Conservation (phyloP, 352 stramenopile species). For the Phytophthora foliorum region DNA sequence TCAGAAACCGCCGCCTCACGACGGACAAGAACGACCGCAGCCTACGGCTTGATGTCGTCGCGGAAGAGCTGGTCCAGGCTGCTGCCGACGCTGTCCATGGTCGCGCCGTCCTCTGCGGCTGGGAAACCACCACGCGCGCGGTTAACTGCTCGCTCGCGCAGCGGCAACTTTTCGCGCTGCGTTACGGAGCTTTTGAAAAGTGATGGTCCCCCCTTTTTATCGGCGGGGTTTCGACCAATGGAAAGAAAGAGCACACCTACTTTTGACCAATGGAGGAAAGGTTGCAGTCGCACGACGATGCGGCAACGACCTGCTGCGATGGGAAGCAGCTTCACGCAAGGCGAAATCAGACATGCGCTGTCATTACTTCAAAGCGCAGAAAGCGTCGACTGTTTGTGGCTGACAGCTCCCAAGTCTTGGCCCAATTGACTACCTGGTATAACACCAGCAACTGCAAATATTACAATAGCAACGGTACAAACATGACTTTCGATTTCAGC, state of each 20-base stretch:
- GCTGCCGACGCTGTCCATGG: constrained; percentile 45
- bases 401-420: background rate
- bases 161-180: constrained; percentile 39
- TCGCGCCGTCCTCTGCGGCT: background rate
- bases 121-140: constrained; percentile 13
- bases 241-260: background rate
- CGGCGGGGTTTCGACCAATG: constrained; percentile 22
- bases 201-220: constrained; percentile 28
- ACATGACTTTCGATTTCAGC: constrained; percentile 1
- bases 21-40: constrained; percentile 9
- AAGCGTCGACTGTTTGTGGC: constrained; percentile 11
- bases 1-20: constrained; percentile 16
- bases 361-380: constrained; percentile 7
- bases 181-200: constrained; percentile 26
- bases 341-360: constrained; percentile 25
- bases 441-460: constrained; percentile 15
- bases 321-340: constrained; percentile 18
- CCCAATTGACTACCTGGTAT: too few relatives aligned
- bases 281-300: constrained; percentile 6
- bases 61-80: constrained; percentile 60
- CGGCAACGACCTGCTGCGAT: constrained; percentile 34
- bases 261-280: constrained; percentile 34
- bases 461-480: constrained; percentile 1
- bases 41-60: constrained; percentile 65
- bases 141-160: constrained; percentile 12